These are phyloP conservation scores for Fusarium sp. DNA, from an alignment of 2,329 filamentous ascomycete species.

Conservation along the genomic window DNA sequence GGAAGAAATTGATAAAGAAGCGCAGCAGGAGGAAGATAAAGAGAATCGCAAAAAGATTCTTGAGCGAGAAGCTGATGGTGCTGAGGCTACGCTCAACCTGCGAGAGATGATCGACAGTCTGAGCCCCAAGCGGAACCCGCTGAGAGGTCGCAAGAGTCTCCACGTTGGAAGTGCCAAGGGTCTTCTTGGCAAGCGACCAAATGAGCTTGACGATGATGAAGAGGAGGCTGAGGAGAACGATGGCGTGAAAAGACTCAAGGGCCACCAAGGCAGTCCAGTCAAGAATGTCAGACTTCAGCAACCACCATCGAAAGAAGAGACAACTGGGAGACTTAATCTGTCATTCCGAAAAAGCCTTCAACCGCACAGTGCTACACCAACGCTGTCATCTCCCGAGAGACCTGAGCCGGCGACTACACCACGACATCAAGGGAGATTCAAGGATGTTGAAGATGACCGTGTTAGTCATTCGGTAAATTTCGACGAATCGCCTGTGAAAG, in stretches of 20 bases:
- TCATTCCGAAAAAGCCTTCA: constrained; percentile 65
- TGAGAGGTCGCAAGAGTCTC: constrained; percentile 81
- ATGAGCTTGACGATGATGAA: constrained; percentile 75
- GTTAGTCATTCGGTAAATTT: constrained; percentile 63
- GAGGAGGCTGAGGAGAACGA: constrained; percentile 72
- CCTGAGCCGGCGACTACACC: constrained; percentile 67
- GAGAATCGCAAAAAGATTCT: constrained; percentile 72
- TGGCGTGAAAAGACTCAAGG: constrained; percentile 78
- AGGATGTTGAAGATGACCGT: constrained; percentile 65
- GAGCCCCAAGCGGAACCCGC: constrained; percentile 79
- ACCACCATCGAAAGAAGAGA: constrained; percentile 77
- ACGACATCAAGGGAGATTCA: constrained; percentile 69
- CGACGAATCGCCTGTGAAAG: constrained; percentile 58
- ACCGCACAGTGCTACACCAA: constrained; percentile 61
- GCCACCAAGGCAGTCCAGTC: constrained; percentile 81
- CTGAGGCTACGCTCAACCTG: constrained; percentile 75
- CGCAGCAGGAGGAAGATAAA: constrained; percentile 71
- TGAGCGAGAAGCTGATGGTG: constrained; percentile 63
- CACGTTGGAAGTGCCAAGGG: constrained; percentile 82
- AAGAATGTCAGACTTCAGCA: constrained; percentile 81
- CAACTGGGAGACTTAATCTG: constrained; percentile 71
- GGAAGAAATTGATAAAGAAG: constrained; percentile 73
- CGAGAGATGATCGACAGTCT: constrained; percentile 84
- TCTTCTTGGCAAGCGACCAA: constrained; percentile 80
- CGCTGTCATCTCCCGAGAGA: constrained; percentile 65